These are phyloP conservation scores for Ustilago cynodontis DNA, from an alignment of 1,284 basidiomycete species.

Conservation along the genomic window DNA sequence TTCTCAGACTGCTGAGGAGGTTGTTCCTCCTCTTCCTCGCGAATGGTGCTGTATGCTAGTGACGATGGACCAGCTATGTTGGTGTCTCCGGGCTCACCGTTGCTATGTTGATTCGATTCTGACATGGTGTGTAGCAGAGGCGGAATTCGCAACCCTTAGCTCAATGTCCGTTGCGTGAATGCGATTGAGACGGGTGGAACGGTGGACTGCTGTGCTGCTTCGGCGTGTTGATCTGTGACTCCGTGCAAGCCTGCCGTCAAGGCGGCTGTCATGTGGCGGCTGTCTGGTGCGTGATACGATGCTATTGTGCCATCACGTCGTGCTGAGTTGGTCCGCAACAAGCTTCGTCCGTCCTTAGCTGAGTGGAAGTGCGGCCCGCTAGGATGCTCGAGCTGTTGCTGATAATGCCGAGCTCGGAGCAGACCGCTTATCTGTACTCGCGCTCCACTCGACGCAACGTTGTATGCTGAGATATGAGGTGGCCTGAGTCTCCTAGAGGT, in stretches of 20 bases:
- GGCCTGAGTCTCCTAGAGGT: not conserved
- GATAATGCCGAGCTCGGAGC: not conserved
- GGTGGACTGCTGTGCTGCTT: not conserved
- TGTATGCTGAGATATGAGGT: too few species aligned
- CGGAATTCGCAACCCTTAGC: not conserved
- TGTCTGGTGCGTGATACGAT: not conserved
- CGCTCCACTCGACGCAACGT: too few species aligned
- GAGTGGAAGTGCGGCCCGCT: not conserved
- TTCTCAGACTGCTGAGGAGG: not conserved
- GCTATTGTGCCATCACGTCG: not conserved
- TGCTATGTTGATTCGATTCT: not conserved
- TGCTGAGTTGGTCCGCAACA: not conserved
- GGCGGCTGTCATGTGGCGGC: not conserved
- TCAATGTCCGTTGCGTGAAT: not conserved
- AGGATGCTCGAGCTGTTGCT: not conserved
- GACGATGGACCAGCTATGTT: conserved; percentile 9
- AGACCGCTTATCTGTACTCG: not conserved
- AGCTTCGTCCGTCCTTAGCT: not conserved
- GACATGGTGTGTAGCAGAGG: conserved; percentile 14
- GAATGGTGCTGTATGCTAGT: conserved; percentile 8
- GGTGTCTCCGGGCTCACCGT: not conserved
- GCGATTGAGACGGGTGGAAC: not conserved
- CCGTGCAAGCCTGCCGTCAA: not conserved
- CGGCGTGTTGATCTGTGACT: not conserved
- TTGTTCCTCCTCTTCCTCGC: conserved; percentile 25